A percentile compares a stretch with the other conserved stretches of the same genome.
phyloP scores from a whole-genome alignment of 306 rosid genomes.

The Inga laurina region DNA sequence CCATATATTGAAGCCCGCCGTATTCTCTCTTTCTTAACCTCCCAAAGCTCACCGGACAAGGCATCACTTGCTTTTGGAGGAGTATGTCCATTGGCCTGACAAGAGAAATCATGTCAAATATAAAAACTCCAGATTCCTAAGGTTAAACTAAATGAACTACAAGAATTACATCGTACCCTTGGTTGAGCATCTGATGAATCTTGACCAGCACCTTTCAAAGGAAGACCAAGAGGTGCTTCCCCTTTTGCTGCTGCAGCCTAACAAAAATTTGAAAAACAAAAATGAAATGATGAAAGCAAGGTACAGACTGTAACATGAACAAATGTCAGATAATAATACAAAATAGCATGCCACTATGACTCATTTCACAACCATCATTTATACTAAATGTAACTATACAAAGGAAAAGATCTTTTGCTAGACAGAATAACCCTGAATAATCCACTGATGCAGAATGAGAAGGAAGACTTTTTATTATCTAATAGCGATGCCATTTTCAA shows the following conservation, averaged over 20 bases:
- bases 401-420: constrained; percentile 12
- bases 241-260: constrained; percentile 99
- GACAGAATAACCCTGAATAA: constrained; percentile 3
- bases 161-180: constrained; percentile 46
- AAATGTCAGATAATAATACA: constrained; percentile 15
- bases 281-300: constrained; percentile 27
- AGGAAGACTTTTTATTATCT: neutral
- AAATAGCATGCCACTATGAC: neutral
- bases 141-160: constrained; percentile 23
- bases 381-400: neutral
- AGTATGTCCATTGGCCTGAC: constrained; percentile 78
- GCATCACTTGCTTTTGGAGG: constrained; percentile 95
- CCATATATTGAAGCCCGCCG: constrained; percentile 76
- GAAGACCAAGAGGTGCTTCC: constrained; percentile 99
- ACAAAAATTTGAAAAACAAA: constrained; percentile 11
- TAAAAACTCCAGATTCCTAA: constrained; percentile 19
- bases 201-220: constrained; percentile 97
- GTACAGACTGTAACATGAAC: neutral
- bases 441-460: neutral
- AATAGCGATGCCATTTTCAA: neutral
- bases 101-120: constrained; percentile 23
- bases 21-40: constrained; percentile 86
- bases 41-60: constrained; percentile 98
- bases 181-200: constrained; percentile 86
- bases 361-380: constrained; percentile 9